These are phyloP conservation scores for Hyphopichia wangnamkhiaoensis DNA, from an alignment of 1,139 yeast species.

Conservation along the genomic window DNA sequence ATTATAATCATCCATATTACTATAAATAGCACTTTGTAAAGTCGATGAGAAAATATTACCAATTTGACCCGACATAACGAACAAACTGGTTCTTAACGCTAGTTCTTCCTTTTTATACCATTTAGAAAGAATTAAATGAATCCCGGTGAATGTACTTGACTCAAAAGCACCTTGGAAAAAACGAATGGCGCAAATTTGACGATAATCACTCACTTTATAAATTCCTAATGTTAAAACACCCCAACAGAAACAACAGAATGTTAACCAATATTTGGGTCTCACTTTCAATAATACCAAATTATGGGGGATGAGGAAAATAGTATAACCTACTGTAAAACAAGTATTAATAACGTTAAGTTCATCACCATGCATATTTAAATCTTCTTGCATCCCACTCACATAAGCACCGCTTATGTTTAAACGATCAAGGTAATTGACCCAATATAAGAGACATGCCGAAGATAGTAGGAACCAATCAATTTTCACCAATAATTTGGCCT, in stretches of 20 bases:
- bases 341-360: constrained; percentile 52
- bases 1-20: constrained; percentile 28
- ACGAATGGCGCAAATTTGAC: constrained; percentile 50
- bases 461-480: constrained; percentile 59
- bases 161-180: constrained; percentile 59
- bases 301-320: constrained; percentile 58
- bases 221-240: constrained; percentile 54
- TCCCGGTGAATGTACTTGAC: constrained; percentile 54
- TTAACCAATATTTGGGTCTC: constrained; percentile 55
- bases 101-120: constrained; percentile 55
- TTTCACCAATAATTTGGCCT: constrained; percentile 44
- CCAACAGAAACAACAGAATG: constrained; percentile 58
- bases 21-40: constrained; percentile 37
- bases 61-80: constrained; percentile 52
- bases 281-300: constrained; percentile 51
- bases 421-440: constrained; percentile 51
- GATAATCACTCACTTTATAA: constrained; percentile 43
- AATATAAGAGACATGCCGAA: constrained; percentile 55
- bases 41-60: constrained; percentile 49
- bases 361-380: constrained; percentile 50
- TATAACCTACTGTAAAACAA: constrained; percentile 60
- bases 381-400: constrained; percentile 62
- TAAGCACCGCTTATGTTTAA: constrained; percentile 56
- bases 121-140: constrained; percentile 52
- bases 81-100: constrained; percentile 36